Evolutionary conservation across 306 rosid genomes (phyloP).

Genomic region (Oemleria cerasiformis): DNA sequence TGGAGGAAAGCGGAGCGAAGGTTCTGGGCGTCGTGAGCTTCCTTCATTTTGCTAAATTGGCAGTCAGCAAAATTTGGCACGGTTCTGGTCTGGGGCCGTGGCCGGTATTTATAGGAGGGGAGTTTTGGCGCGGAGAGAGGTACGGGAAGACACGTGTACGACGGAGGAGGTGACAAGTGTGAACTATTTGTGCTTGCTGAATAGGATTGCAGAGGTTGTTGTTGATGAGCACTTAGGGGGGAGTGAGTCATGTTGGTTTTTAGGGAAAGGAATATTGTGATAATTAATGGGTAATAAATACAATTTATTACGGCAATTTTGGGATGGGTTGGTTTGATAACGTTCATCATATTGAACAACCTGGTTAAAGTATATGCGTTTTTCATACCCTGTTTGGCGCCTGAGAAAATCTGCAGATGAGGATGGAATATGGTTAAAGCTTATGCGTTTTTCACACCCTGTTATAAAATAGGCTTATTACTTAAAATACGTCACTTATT

Average conservation of each 20-base stretch:
- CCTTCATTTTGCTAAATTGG: conserved; percentile 30
- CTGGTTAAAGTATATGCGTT: not conserved
- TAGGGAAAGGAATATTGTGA: not conserved
- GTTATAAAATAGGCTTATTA: too few relatives aligned
- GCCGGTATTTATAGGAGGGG: conserved; percentile 10
- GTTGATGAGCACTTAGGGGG: not conserved
- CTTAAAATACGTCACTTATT: too few relatives aligned
- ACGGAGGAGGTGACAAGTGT: conserved; percentile 30
- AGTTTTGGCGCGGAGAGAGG: conserved; percentile 24
- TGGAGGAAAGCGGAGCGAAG: conserved; percentile 54
- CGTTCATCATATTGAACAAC: not conserved
- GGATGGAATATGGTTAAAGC: not conserved
- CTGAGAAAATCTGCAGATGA: not conserved
- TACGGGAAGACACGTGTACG: conserved; percentile 29
- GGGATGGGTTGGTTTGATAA: not conserved
- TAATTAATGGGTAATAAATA: not conserved
- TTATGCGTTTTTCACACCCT: too few relatives aligned
- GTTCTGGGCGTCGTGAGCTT: conserved; percentile 28
- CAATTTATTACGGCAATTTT: not conserved
- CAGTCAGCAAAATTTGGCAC: not conserved
- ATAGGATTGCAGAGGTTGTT: not conserved
- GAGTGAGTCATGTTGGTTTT: not conserved
- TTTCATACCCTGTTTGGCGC: not conserved
- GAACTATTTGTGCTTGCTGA: not conserved
- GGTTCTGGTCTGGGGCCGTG: not conserved